Conservation (phyloP, 148 eudicot genomes). For the Fagopyrum esculentum region DNA sequence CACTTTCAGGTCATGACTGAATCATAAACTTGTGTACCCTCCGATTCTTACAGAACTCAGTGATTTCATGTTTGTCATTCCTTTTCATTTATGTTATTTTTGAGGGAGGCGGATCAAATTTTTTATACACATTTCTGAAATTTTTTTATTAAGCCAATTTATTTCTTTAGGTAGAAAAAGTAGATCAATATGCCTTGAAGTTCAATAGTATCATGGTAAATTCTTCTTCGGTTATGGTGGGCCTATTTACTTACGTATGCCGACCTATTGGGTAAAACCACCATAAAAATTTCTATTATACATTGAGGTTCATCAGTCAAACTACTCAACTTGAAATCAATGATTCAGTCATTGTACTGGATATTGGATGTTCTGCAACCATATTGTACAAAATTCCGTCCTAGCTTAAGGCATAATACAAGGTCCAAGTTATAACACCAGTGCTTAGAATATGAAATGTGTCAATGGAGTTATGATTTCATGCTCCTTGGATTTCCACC, state of each 20-base stretch:
- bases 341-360: no score
- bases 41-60: background rate
- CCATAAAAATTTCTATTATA: no score
- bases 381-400: background rate
- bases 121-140: background rate
- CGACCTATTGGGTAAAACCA: no score
- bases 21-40: background rate
- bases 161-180: no score
- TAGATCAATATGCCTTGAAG: background rate
- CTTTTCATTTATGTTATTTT: background rate
- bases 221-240: no score
- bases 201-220: no score
- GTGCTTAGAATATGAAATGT: background rate
- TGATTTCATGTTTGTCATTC: background rate
- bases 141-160: background rate
- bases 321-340: no score
- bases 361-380: background rate
- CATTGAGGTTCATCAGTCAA: no score
- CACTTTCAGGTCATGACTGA: background rate
- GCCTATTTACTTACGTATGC: no score
- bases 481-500: background rate
- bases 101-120: background rate
- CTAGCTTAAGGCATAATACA: background rate
- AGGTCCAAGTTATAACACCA: background rate
- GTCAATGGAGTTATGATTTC: background rate